phyloP scores from a whole-genome alignment of 2,329 filamentous ascomycete genomes.

The Ustulina deusta region DNA sequence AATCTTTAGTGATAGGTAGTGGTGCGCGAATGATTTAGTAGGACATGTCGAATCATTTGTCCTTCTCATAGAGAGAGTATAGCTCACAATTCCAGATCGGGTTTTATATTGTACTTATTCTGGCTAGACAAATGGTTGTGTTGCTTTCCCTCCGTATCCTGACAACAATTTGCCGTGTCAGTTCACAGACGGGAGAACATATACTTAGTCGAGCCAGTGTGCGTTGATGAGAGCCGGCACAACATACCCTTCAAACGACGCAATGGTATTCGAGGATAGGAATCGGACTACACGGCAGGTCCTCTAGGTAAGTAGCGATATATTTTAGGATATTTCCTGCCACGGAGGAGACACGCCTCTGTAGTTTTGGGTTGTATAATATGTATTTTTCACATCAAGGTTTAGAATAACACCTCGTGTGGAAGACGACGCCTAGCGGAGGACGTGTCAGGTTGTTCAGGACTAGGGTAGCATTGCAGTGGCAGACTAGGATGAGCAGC shows the following conservation, averaged over 20 bases:
- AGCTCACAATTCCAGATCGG: neutral
- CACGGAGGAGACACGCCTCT: neutral
- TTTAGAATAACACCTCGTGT: neutral
- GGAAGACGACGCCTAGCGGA: neutral
- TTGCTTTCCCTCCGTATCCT: neutral
- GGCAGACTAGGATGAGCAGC: neutral
- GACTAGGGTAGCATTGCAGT: neutral
- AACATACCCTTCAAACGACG: neutral
- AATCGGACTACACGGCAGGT: neutral
- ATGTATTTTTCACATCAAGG: neutral
- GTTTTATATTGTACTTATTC: neutral
- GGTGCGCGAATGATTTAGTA: too few relatives aligned
- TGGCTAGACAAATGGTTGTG: too few relatives aligned
- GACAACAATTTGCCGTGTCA: too few relatives aligned
- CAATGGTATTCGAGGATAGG: neutral
- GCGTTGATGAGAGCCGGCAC: neutral
- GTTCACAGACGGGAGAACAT: neutral
- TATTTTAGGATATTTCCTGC: neutral
- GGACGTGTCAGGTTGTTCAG: neutral
- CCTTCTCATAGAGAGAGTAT: neutral
- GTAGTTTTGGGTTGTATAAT: neutral
- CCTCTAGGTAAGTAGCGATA: neutral
- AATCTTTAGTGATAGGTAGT: neutral
- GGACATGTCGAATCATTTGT: neutral
- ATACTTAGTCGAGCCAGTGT: neutral